A percentile compares a stretch with the other conserved stretches of the same genome.
Conservation (phyloP, 768 basidiomycete species). For the Lactifluus subvellereus region DNA sequence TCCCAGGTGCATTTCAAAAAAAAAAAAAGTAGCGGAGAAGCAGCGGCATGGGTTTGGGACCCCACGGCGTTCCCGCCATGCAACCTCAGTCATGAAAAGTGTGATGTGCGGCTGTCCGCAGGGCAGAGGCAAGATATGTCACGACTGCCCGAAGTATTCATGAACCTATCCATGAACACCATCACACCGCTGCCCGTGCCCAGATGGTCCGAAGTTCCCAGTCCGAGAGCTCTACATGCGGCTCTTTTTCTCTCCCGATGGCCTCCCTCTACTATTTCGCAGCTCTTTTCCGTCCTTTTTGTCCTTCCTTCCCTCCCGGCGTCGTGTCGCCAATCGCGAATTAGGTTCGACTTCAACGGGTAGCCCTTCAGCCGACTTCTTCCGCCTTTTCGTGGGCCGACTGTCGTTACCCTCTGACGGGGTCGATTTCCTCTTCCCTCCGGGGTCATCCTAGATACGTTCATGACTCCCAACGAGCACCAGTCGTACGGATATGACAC, state of each 20-base stretch:
- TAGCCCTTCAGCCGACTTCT: background rate
- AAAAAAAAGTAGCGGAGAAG: background rate
- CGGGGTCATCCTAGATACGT: background rate
- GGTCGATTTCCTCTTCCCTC: conserved; percentile 2
- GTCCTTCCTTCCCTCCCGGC: background rate
- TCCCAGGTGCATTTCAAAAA: background rate
- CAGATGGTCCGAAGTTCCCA: background rate
- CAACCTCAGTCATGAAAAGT: no score
- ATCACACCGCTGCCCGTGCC: no score
- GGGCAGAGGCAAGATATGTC: background rate
- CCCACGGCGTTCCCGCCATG: background rate
- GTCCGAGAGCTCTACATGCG: background rate
- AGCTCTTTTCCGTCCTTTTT: background rate
- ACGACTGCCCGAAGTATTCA: no score
- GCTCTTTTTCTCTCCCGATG: background rate
- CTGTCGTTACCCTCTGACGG: background rate
- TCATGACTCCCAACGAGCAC: background rate
- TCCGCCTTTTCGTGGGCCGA: conserved; percentile 6
- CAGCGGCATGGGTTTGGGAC: background rate
- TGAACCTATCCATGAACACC: no score
- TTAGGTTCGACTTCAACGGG: background rate
- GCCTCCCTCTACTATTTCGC: background rate
- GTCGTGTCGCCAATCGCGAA: background rate
- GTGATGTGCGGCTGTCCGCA: background rate
- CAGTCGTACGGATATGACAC: background rate